Base-by-base conservation (phyloP, 495 filamentous ascomycete species). In the Bacidia rubella region DNA sequence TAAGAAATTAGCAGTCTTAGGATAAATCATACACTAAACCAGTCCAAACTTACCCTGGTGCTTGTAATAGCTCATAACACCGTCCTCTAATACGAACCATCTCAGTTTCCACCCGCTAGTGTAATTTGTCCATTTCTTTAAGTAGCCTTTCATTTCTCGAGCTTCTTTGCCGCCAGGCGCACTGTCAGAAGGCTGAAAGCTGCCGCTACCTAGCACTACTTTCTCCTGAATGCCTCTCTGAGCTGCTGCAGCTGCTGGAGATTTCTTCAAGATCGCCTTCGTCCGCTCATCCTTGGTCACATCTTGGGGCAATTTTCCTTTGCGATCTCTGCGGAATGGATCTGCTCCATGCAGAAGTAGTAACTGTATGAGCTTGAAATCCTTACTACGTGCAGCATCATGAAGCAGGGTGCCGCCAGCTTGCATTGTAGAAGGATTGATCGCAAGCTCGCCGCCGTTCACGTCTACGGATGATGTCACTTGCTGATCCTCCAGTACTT, bases 61-160 rank as follows among this genome's bases (percentile, higher is more conserved):
- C 68, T 98, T 98, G 70, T 97, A 98, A 66, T 98, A 98, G 64
- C 92, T 97, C 57, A 98, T 66, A 17, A 98, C 93, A 15, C 92
- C 92, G 62, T 97, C 93, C 60, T 98, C 92, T 21, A 98, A 75
- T 0, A 97, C 93, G 66, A 98, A 98, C 89, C 90, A 98, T 45
- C 92, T 77, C 49, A 98, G 68, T 68, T 98, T 95, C 69, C 92
- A 97, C 2, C 92, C 92, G 61, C 81, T 87, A 9, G 90, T 87
- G 65, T 98, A 98, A 60, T 98, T 98, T 20, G 92, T 97, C 92
- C 92, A 98, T 63, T 98, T 98, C 66, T 95, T 95, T 52, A 98
- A 71, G 64, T 97, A 98, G 9, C 92, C 92, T 68, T 90, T 95
- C 87, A 97, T 96, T 65, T 97, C 92, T 42, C 89, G 79, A 10